phyloP scores from a whole-genome alignment of 345 rosid species.

The Aurinia saxatilis region DNA sequence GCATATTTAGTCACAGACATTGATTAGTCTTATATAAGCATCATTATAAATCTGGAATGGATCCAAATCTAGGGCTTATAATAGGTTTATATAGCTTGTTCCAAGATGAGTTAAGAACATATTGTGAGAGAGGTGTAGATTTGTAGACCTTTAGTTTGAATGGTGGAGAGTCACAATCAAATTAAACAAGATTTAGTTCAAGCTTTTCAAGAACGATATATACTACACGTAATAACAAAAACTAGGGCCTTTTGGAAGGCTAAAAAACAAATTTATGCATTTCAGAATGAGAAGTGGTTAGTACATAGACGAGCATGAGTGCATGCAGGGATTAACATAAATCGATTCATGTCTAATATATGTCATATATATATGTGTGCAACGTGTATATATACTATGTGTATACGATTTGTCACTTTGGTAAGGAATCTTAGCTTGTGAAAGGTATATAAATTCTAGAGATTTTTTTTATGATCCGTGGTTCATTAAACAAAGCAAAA shows the following conservation, averaged over 20 bases:
- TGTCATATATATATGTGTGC: neutral
- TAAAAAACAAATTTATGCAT: neutral
- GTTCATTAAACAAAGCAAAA: constrained; percentile 20
- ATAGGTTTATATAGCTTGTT: neutral
- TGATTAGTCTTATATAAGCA: neutral
- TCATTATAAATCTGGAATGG: too few relatives aligned
- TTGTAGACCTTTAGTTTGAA: neutral
- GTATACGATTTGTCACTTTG: neutral
- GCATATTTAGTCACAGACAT: neutral
- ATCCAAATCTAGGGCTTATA: constrained; percentile 13
- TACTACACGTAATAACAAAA: neutral
- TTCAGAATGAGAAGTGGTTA: too few relatives aligned
- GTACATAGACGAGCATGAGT: neutral
- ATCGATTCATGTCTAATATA: neutral
- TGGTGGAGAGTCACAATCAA: neutral
- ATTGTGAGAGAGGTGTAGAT: neutral
- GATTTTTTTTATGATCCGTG: neutral
- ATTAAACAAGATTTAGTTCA: neutral
- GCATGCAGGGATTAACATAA: constrained; percentile 7
- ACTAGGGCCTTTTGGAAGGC: constrained; percentile 1
- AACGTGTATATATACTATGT: neutral
- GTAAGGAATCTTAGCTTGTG: neutral
- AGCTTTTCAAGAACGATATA: neutral
- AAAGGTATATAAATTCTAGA: neutral
- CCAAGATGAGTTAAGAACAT: neutral